A percentile compares a stretch with the other conserved stretches of the same genome.
phyloP scores from a whole-genome alignment of 2,329 filamentous ascomycete species.

The Ceratocystis colombiana region DNA sequence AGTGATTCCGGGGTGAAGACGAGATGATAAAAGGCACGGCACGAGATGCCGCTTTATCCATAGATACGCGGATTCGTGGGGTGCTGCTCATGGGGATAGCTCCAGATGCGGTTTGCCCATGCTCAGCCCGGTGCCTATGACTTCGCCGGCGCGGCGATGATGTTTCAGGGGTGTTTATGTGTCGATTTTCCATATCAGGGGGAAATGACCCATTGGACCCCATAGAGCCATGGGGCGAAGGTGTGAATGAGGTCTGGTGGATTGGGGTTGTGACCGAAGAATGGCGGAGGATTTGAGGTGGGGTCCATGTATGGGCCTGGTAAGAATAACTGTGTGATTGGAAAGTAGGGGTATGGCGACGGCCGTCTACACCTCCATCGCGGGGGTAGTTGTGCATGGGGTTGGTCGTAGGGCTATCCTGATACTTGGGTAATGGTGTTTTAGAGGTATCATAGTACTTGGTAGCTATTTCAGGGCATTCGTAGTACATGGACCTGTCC shows the following conservation, averaged over 20 bases:
- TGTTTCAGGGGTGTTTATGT: slow-evolving; percentile 12
- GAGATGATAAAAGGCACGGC: slow-evolving; percentile 14
- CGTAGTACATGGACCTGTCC: neutral
- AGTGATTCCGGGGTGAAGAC: slow-evolving; percentile 14
- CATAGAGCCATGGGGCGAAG: slow-evolving; percentile 12
- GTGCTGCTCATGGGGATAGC: neutral
- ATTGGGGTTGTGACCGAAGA: slow-evolving; percentile 16
- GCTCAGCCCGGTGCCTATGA: slow-evolving; percentile 13
- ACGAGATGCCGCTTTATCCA: neutral
- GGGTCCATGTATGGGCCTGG: neutral
- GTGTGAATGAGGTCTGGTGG: slow-evolving; percentile 19
- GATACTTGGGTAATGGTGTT: neutral
- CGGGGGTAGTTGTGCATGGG: slow-evolving; percentile 13
- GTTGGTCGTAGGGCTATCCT: neutral
- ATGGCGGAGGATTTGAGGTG: slow-evolving; percentile 21
- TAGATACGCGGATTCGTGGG: slow-evolving; percentile 20
- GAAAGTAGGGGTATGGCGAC: slow-evolving; percentile 3
- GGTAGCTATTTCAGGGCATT: neutral
- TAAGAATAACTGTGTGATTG: slow-evolving; percentile 9
- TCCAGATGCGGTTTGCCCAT: neutral
- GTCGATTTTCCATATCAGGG: slow-evolving; percentile 16
- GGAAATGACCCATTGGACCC: slow-evolving; percentile 7
- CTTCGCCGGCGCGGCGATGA: slow-evolving; percentile 12
- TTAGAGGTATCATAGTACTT: neutral
- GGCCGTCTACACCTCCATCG: neutral